Evolutionary conservation across 2,329 filamentous ascomycete genomes (phyloP).

Genomic region (Incumbomyces delicatus): DNA sequence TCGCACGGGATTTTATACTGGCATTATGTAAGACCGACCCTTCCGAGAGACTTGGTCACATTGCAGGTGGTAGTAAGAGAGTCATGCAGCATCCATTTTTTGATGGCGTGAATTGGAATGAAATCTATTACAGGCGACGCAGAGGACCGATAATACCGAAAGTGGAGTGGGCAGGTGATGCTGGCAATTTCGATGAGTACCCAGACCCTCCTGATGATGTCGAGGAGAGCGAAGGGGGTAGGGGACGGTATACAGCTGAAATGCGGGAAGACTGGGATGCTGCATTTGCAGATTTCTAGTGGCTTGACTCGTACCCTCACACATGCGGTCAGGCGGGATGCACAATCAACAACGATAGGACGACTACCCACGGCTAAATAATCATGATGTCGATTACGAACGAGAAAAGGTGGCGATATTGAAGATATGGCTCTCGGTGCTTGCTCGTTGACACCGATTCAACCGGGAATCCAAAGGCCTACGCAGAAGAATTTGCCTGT

Average conservation of each 20-base stretch:
- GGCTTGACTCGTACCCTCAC: too few species aligned
- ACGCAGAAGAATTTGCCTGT: too few species aligned
- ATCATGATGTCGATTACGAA: too few species aligned
- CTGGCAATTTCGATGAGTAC: slow-evolving; percentile 57
- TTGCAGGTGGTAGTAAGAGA: slow-evolving; percentile 48
- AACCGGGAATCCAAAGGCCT: too few species aligned
- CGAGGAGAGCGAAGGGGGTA: slow-evolving; percentile 33
- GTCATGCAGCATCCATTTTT: slow-evolving; percentile 57
- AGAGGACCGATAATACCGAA: slow-evolving; percentile 55
- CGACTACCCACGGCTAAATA: too few species aligned
- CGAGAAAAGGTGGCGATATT: too few species aligned
- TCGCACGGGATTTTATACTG: slow-evolving; percentile 52
- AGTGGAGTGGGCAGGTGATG: slow-evolving; percentile 50
- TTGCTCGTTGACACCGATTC: too few species aligned
- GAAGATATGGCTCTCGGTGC: too few species aligned
- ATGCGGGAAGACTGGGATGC: slow-evolving; percentile 51
- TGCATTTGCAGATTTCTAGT: slow-evolving; percentile 51
- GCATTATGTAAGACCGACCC: slow-evolving; percentile 55
- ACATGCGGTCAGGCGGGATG: too few species aligned
- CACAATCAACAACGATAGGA: too few species aligned
- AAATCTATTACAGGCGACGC: slow-evolving; percentile 48
- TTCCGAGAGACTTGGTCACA: slow-evolving; percentile 53
- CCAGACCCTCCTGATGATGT: slow-evolving; percentile 44
- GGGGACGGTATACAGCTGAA: slow-evolving; percentile 46
- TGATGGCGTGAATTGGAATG: slow-evolving; percentile 52